These are phyloP conservation scores for Persicaria maculosa DNA, from an alignment of 148 eudicot species.

Conservation along the genomic window DNA sequence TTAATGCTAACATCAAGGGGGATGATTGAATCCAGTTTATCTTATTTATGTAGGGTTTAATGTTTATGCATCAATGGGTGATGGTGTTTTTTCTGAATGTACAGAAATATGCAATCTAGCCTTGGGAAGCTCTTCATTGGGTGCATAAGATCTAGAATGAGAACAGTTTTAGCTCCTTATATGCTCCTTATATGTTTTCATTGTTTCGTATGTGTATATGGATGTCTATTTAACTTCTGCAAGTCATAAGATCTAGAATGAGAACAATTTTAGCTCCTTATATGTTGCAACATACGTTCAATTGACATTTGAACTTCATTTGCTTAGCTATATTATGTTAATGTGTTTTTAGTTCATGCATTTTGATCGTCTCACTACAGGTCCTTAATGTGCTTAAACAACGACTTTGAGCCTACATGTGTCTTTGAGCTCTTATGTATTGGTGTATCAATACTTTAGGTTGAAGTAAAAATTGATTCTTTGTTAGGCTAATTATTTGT, in stretches of 20 bases:
- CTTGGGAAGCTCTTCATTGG: constrained; percentile 67
- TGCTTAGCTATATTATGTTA: background rate
- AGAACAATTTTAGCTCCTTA: background rate
- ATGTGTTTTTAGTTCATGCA: background rate
- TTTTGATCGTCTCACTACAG: background rate
- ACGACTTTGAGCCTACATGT: background rate
- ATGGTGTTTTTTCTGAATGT: constrained; percentile 12
- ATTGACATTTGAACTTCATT: background rate
- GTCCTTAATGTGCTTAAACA: background rate
- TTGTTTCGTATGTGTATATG: background rate
- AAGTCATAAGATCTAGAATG: background rate
- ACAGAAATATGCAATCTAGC: constrained; percentile 67
- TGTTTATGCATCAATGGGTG: background rate
- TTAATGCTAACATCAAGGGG: constrained; percentile 1
- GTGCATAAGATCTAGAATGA: constrained; percentile 20
- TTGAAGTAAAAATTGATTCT: constrained; percentile 37
- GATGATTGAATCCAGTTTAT: background rate
- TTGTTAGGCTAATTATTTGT: too few relatives aligned
- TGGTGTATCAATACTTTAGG: constrained; percentile 27
- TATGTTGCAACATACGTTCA: background rate
- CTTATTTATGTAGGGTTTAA: background rate
- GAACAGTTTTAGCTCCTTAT: background rate
- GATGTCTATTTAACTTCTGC: background rate
- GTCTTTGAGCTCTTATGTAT: background rate
- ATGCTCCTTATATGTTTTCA: background rate